phyloP scores from a whole-genome alignment of 768 basidiomycete genomes.

The Holtermannia corniformis region DNA sequence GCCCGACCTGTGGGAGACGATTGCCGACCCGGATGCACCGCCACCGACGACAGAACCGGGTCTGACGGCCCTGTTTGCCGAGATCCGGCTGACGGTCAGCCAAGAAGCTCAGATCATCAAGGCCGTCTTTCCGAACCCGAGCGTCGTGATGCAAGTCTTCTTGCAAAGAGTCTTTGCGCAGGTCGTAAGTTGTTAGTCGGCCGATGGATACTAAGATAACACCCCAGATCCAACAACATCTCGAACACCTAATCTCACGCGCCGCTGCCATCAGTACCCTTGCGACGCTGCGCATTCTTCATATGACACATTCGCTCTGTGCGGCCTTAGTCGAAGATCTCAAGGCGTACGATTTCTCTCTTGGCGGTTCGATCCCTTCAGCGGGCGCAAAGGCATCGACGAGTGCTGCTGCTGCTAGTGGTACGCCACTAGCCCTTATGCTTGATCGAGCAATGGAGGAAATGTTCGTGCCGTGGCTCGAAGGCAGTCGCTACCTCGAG shows the following conservation, averaged over 20 bases:
- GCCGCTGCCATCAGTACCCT: slow-evolving; percentile 71
- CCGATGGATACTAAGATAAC: neutral
- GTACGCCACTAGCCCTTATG: slow-evolving; percentile 62
- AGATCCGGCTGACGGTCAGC: slow-evolving; percentile 82
- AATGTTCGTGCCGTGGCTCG: slow-evolving; percentile 85
- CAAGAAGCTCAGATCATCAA: slow-evolving; percentile 97
- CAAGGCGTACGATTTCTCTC: slow-evolving; percentile 76
- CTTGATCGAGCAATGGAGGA: slow-evolving; percentile 95
- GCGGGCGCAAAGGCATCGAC: slow-evolving; percentile 17
- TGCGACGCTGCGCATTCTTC: slow-evolving; percentile 80
- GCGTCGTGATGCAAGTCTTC: slow-evolving; percentile 95
- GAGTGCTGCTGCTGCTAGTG: slow-evolving; percentile 54
- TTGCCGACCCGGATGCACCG: slow-evolving; percentile 68
- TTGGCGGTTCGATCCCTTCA: slow-evolving; percentile 23
- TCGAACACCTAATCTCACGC: slow-evolving; percentile 75
- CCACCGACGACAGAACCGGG: slow-evolving; percentile 73
- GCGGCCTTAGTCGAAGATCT: slow-evolving; percentile 77
- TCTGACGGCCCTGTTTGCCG: slow-evolving; percentile 65
- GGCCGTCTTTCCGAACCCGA: slow-evolving; percentile 94
- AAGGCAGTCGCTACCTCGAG: slow-evolving; percentile 84
- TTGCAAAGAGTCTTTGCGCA: slow-evolving; percentile 95
- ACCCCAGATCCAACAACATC: slow-evolving; percentile 86
- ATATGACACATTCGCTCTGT: slow-evolving; percentile 72
- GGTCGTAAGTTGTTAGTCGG: slow-evolving; percentile 54
- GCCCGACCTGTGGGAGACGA: slow-evolving; percentile 51